Conservation (phyloP, 2,329 filamentous ascomycete genomes). For the Pestalotiopsis sp. region DNA sequence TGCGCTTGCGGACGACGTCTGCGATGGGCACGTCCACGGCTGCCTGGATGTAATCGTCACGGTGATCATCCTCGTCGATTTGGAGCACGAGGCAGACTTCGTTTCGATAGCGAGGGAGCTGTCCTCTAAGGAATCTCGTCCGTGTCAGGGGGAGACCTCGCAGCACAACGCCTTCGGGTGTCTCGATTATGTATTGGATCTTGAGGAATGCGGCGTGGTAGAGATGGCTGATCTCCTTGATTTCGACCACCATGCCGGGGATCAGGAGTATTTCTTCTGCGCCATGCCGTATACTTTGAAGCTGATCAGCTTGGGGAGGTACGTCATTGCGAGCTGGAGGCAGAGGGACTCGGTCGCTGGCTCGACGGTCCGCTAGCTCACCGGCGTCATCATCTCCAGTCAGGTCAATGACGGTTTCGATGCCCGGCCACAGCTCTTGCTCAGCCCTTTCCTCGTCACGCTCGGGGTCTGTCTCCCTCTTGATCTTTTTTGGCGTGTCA, state of each 20-base stretch:
- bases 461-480: background rate
- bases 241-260: slow-evolving; percentile 5
- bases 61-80: slow-evolving; percentile 26
- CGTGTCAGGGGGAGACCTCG: slow-evolving; percentile 32
- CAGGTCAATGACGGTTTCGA: slow-evolving; percentile 9
- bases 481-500: background rate
- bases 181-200: slow-evolving; percentile 24
- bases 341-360: background rate
- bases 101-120: slow-evolving; percentile 29
- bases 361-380: background rate
- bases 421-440: background rate
- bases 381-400: background rate
- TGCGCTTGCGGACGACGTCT: slow-evolving; percentile 23
- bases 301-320: background rate
- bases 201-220: slow-evolving; percentile 22
- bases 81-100: slow-evolving; percentile 30
- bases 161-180: slow-evolving; percentile 20
- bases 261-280: background rate
- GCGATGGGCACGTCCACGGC: slow-evolving; percentile 28
- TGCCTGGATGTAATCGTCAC: slow-evolving; percentile 26
- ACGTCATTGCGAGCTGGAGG: background rate
- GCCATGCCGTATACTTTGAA: background rate
- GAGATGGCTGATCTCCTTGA: background rate
- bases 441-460: background rate
- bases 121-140: slow-evolving; percentile 27